Percentiles rank a stretch among this genome's conserved stretches.
phyloP scores from a whole-genome alignment of 208 protist genomes.

The Porcisia hertigi region DNA sequence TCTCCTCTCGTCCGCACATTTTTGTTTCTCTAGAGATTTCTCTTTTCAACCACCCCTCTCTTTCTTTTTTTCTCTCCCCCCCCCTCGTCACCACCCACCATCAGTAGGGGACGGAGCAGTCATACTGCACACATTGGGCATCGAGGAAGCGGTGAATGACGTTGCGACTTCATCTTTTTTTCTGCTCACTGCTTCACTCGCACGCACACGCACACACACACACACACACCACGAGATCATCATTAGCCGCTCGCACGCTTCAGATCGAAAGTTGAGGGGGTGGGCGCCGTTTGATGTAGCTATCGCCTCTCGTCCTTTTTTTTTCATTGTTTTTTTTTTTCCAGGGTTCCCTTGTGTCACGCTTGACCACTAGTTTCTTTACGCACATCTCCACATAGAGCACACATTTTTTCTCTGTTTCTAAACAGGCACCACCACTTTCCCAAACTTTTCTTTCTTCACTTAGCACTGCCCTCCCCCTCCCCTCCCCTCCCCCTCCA shows the following conservation, averaged over 20 bases:
- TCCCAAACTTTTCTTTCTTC: not conserved
- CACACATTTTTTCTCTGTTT: constrained; percentile 9
- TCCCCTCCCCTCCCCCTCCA: not conserved
- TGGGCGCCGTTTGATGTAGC: too few relatives aligned
- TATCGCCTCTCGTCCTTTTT: not conserved
- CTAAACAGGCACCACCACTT: constrained; percentile 13
- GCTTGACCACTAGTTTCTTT: not conserved
- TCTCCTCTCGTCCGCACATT: not conserved
- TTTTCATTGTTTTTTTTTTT: constrained; percentile 1
- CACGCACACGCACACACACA: too few relatives aligned
- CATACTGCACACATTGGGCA: too few relatives aligned
- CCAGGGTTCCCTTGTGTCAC: not conserved
- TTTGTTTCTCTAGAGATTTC: constrained; percentile 3
- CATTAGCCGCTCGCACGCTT: too few relatives aligned
- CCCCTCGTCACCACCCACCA: too few relatives aligned
- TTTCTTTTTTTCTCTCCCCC: too few relatives aligned
- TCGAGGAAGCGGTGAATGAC: too few relatives aligned
- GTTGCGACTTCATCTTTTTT: too few relatives aligned
- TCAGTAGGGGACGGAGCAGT: too few relatives aligned
- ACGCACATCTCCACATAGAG: constrained; percentile 6
- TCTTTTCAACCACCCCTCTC: too few relatives aligned
- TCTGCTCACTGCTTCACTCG: not conserved
- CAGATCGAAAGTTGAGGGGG: too few relatives aligned
- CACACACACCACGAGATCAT: too few relatives aligned
- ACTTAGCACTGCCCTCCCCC: not conserved